Evolutionary conservation across 495 filamentous ascomycete species (phyloP).

Genomic region (Lepidopterella palustris): DNA sequence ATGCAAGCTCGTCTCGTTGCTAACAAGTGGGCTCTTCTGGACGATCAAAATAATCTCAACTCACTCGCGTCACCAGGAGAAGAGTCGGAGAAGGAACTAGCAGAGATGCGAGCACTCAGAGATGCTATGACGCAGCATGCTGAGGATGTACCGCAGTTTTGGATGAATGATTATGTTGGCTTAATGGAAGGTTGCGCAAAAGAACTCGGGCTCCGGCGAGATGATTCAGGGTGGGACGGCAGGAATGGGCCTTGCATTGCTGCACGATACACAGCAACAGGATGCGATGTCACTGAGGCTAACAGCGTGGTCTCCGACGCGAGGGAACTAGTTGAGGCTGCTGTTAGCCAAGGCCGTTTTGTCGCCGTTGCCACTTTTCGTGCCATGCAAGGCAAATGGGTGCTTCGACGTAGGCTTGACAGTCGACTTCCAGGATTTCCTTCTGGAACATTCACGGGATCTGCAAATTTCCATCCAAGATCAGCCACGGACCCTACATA

Average conservation of each 20-base stretch:
- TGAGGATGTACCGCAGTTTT: conserved; percentile 56
- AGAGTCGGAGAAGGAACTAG: neutral
- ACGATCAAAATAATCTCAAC: neutral
- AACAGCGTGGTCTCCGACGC: conserved; percentile 20
- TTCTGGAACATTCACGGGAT: conserved; percentile 55
- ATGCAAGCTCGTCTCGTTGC: conserved; percentile 70
- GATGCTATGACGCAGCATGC: conserved; percentile 34
- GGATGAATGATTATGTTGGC: conserved; percentile 75
- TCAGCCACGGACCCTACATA: conserved; percentile 27
- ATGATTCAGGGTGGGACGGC: conserved; percentile 6
- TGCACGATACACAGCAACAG: conserved; percentile 13
- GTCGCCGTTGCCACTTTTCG: conserved; percentile 62
- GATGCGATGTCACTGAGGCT: conserved; percentile 10
- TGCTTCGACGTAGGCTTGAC: conserved; percentile 44
- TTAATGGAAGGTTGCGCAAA: conserved; percentile 64
- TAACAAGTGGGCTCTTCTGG: conserved; percentile 34
- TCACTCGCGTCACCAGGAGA: neutral
- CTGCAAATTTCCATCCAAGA: conserved; percentile 57
- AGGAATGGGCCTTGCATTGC: conserved; percentile 12
- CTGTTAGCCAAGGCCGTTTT: conserved; percentile 34
- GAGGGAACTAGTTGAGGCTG: conserved; percentile 10
- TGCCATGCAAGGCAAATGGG: conserved; percentile 69
- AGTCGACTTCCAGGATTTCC: conserved; percentile 47
- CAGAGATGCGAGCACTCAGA: conserved; percentile 16
- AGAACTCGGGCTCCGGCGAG: conserved; percentile 44